A percentile compares a stretch with the other conserved stretches of the same genome.
phyloP scores from a whole-genome alignment of 306 rosid genomes.

The Cercis canadensis region DNA sequence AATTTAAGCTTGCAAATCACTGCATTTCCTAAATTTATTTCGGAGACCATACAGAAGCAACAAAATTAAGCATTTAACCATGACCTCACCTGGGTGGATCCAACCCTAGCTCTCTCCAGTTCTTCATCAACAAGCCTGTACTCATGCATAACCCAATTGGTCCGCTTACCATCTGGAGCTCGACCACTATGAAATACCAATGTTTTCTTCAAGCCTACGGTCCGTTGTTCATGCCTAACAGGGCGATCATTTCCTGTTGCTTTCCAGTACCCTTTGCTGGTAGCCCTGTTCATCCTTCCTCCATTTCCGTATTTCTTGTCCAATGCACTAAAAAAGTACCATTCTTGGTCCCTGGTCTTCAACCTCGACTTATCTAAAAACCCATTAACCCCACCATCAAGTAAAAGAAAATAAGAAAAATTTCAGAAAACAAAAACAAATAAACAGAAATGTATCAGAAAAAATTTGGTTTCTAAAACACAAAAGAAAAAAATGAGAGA shows the following conservation, averaged over 20 bases:
- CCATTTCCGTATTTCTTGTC: slow-evolving; percentile 99
- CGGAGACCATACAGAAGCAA: not conserved
- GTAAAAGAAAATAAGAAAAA: not conserved
- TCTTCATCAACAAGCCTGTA: slow-evolving; percentile 90
- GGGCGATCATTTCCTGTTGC: slow-evolving; percentile 96
- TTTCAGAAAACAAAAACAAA: slow-evolving; percentile 9
- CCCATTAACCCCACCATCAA: slow-evolving; percentile 28
- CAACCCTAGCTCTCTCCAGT: slow-evolving; percentile 64
- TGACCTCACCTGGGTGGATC: slow-evolving; percentile 75
- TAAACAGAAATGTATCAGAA: slow-evolving; percentile 5
- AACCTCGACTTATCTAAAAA: slow-evolving; percentile 81
- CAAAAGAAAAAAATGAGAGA: not conserved
- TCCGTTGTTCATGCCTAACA: slow-evolving; percentile 65
- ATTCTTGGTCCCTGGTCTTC: slow-evolving; percentile 99
- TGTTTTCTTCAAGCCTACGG: slow-evolving; percentile 89
- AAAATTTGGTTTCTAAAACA: not conserved
- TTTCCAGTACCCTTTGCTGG: slow-evolving; percentile 92
- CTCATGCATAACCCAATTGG: slow-evolving; percentile 99
- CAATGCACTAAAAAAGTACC: slow-evolving; percentile 95
- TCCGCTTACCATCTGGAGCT: slow-evolving; percentile 92
- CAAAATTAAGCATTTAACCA: too few relatives aligned
- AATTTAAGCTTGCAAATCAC: slow-evolving; percentile 36
- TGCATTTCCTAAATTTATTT: slow-evolving; percentile 35
- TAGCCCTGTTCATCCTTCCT: slow-evolving; percentile 99
- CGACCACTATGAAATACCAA: slow-evolving; percentile 96